Evolutionary conservation across 768 basidiomycete genomes (phyloP).

Genomic region (Antrodiella citrinella): DNA sequence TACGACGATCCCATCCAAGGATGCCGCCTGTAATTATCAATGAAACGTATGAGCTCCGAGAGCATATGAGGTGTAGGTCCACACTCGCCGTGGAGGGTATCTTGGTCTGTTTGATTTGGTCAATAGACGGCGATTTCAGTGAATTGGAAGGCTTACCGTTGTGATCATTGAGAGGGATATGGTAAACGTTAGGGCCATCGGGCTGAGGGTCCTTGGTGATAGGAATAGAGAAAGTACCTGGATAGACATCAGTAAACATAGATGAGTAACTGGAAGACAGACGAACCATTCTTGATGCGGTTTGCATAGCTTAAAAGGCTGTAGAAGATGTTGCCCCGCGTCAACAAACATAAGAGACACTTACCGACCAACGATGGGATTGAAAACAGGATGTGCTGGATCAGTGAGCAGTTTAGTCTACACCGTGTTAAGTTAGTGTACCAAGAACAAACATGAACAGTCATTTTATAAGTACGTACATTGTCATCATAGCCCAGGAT

Average conservation of each 20-base stretch:
- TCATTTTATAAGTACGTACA: neutral
- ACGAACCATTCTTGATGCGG: constrained; percentile 44
- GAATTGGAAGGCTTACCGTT: too few species aligned
- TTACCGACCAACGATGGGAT: constrained; percentile 7
- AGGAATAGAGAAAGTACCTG: constrained; percentile 47
- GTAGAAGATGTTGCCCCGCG: constrained; percentile 29
- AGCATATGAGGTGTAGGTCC: neutral
- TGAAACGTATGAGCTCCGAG: neutral
- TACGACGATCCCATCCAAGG: constrained; percentile 48
- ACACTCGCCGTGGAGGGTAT: too few species aligned
- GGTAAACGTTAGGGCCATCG: constrained; percentile 36
- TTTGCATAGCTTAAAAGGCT: constrained; percentile 42
- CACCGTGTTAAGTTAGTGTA: constrained; percentile 24
- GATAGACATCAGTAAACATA: constrained; percentile 25
- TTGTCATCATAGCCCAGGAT: too few species aligned
- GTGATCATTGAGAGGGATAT: constrained; percentile 43
- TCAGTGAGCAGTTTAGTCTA: constrained; percentile 57
- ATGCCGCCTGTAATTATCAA: constrained; percentile 35
- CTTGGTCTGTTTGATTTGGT: constrained; percentile 13
- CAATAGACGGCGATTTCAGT: constrained; percentile 13
- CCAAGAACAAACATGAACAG: neutral
- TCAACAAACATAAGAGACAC: neutral
- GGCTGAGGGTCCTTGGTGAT: constrained; percentile 38
- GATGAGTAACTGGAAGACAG: neutral
- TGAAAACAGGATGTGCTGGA: constrained; percentile 26